Conservation (phyloP, 1,284 basidiomycete species). For the Rhodofomes roseus region DNA sequence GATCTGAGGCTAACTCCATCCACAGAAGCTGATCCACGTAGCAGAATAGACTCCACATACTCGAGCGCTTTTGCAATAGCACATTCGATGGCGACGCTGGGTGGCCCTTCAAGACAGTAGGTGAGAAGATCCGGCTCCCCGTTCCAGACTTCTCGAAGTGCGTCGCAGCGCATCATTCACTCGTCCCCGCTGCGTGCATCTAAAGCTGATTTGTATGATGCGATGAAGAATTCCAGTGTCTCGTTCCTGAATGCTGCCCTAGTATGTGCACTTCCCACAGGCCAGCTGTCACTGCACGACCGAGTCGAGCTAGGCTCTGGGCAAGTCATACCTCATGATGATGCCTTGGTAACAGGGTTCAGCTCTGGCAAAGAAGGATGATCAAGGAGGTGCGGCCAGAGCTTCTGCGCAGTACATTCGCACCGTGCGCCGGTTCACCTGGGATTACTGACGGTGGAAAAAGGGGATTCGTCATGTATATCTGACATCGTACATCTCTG, state of each 20-base stretch:
- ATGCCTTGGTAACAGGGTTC: no score
- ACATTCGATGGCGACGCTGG: neutral
- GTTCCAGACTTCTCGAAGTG: neutral
- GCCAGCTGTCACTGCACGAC: neutral
- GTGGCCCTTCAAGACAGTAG: neutral
- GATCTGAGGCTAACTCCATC: neutral
- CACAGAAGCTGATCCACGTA: neutral
- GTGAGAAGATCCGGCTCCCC: neutral
- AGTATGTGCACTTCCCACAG: neutral
- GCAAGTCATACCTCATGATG: no score
- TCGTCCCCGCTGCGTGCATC: constrained; percentile 1
- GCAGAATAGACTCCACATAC: neutral
- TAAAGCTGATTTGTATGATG: neutral
- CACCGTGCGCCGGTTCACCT: no score
- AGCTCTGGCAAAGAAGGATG: no score
- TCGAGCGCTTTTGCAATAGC: neutral
- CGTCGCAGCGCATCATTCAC: neutral
- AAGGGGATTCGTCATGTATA: no score
- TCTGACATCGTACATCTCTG: no score
- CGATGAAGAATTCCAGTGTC: neutral
- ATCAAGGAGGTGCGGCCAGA: no score
- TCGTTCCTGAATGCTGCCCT: neutral
- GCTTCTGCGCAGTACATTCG: no score
- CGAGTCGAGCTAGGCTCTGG: no score
- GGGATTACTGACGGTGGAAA: no score